Conservation (phyloP, 2,329 filamentous ascomycete genomes). For the Fusarium succisae region DNA sequence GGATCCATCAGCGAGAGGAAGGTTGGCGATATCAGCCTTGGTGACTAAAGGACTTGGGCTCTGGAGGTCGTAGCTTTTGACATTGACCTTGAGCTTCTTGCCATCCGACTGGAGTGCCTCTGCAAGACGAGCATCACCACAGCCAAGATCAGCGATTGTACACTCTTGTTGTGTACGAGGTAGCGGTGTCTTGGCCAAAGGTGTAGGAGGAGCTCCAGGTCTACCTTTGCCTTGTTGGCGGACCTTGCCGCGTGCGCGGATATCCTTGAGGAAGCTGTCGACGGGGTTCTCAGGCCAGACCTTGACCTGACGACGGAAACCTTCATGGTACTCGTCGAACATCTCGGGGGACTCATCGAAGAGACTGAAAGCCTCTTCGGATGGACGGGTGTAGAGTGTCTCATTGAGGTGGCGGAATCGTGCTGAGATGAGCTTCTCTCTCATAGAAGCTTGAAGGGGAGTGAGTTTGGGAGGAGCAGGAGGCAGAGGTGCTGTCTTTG, state of each 20-base stretch:
- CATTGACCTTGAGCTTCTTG: conserved; percentile 74
- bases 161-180: conserved; percentile 77
- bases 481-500: conserved; percentile 47
- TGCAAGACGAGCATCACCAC: conserved; percentile 88
- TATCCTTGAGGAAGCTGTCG: conserved; percentile 80
- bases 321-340: conserved; percentile 95
- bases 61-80: conserved; percentile 89
- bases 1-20: conserved; percentile 78
- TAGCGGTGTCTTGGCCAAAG: conserved; percentile 58
- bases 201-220: conserved; percentile 43
- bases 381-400: conserved; percentile 93
- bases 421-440: conserved; percentile 91
- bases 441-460: conserved; percentile 92
- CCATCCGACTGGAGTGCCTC: conserved; percentile 70
- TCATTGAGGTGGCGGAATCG: conserved; percentile 98
- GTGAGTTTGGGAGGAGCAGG: conserved; percentile 74
- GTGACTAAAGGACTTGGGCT: conserved; percentile 80
- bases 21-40: conserved; percentile 84
- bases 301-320: conserved; percentile 93
- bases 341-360: conserved; percentile 90
- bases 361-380: conserved; percentile 80
- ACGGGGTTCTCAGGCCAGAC: conserved; percentile 98
- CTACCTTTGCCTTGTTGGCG: conserved; percentile 45
- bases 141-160: conserved; percentile 90
- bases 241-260: conserved; percentile 73